These are phyloP conservation scores for Neonectria ditissima DNA, from an alignment of 2,329 filamentous ascomycete species.

Conservation along the genomic window DNA sequence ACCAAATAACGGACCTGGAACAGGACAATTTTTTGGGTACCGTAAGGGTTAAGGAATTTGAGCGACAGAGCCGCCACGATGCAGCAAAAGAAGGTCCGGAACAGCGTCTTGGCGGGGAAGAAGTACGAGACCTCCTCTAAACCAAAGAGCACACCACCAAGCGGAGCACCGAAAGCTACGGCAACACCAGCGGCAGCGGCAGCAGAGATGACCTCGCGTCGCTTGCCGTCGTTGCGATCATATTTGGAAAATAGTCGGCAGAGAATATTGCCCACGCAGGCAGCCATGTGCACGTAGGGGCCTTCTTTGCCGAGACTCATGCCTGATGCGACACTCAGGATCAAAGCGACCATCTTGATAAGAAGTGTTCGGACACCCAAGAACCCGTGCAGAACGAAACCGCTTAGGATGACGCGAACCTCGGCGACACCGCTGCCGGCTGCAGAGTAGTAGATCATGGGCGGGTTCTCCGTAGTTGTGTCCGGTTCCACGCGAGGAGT, in stretches of 20 bases:
- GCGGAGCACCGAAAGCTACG: slow-evolving; percentile 91
- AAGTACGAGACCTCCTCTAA: slow-evolving; percentile 97
- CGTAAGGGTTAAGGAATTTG: slow-evolving; percentile 96
- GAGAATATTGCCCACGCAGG: slow-evolving; percentile 93
- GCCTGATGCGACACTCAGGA: slow-evolving; percentile 91
- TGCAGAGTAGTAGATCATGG: slow-evolving; percentile 95
- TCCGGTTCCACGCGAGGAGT: slow-evolving; percentile 56
- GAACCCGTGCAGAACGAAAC: slow-evolving; percentile 96
- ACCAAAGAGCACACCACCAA: slow-evolving; percentile 90
- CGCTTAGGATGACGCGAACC: slow-evolving; percentile 97
- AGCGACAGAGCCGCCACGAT: slow-evolving; percentile 91
- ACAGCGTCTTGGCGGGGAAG: slow-evolving; percentile 96
- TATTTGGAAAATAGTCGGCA: slow-evolving; percentile 97
- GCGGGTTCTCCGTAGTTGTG: slow-evolving; percentile 59
- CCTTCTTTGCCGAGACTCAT: slow-evolving; percentile 94
- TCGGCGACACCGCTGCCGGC: slow-evolving; percentile 97
- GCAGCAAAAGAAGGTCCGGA: slow-evolving; percentile 98
- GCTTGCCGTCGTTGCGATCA: slow-evolving; percentile 91
- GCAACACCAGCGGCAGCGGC: slow-evolving; percentile 92
- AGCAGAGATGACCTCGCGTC: slow-evolving; percentile 92
- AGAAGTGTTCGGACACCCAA: slow-evolving; percentile 88
- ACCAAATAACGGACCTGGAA: slow-evolving; percentile 92
- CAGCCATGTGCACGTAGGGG: slow-evolving; percentile 96
- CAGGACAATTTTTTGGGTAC: slow-evolving; percentile 94
- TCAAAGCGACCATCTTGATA: slow-evolving; percentile 84